Percentiles rank a stretch among this genome's conserved stretches.
Conservation (phyloP, 78 protist species). For the Dictyostelium purpureum region DNA sequence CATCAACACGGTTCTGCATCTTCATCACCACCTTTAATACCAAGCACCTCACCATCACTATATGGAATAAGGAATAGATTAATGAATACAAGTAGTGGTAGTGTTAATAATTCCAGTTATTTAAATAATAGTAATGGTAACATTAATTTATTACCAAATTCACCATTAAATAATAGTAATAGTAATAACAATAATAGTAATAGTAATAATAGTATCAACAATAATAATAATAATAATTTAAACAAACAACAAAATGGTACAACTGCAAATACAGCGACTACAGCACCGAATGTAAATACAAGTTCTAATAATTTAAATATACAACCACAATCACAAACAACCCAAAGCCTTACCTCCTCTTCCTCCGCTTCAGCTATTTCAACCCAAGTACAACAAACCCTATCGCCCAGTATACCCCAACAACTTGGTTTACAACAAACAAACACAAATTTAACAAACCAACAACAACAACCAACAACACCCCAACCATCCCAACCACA, state of each 20-base stretch:
- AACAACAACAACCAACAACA: background rate
- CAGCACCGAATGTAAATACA: background rate
- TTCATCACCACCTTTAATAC: background rate
- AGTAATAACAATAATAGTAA: background rate
- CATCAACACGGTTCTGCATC: no score
- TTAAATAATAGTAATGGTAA: background rate
- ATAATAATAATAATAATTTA: background rate
- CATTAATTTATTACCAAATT: background rate
- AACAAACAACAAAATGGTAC: background rate
- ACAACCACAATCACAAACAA: background rate
- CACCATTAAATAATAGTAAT: background rate
- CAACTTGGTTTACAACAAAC: background rate
- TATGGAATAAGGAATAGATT: background rate
- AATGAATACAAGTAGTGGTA: background rate
- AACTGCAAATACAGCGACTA: conserved; percentile 8
- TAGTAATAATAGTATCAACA: background rate
- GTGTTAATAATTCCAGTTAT: background rate
- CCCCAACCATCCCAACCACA: background rate
- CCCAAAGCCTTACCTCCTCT: background rate
- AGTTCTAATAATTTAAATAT: no score
- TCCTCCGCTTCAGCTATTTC: background rate
- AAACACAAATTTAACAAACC: background rate
- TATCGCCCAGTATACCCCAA: no score
- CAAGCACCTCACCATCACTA: background rate
- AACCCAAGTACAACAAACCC: background rate